A percentile compares a stretch with the other conserved stretches of the same genome.
These are phyloP conservation scores for Corynespora cassiicola DNA, from an alignment of 2,329 filamentous ascomycete species.

Conservation along the genomic window DNA sequence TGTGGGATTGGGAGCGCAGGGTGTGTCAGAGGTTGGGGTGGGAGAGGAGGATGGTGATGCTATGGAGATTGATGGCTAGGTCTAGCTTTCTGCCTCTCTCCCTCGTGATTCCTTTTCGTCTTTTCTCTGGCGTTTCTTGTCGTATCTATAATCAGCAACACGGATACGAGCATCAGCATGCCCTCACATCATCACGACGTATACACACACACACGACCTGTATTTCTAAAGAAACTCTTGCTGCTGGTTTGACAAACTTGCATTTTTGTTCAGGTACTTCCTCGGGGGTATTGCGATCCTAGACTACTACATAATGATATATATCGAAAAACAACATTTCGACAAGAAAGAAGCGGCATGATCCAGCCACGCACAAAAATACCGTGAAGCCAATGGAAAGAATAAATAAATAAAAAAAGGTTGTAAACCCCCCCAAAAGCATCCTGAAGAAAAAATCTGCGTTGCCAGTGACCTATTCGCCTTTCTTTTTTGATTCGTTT, in stretches of 20 bases:
- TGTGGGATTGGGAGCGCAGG: conserved; percentile 2
- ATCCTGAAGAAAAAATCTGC: no score
- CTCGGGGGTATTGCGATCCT: conserved; percentile 15
- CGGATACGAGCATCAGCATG: no score
- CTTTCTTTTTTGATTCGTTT: neutral
- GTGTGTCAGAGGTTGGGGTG: neutral
- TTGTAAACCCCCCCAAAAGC: no score
- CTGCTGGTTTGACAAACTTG: neutral
- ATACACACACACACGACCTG: no score
- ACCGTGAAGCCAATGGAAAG: no score
- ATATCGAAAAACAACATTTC: conserved; percentile 8
- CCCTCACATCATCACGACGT: no score
- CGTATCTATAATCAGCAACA: no score
- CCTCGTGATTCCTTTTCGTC: no score
- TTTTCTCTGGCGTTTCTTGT: no score
- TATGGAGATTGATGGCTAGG: conserved; percentile 70
- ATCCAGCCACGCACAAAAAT: conserved; percentile 42
- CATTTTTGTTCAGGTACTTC: neutral
- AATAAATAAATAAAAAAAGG: no score
- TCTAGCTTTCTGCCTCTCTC: no score
- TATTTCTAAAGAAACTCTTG: neutral
- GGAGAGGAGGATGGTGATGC: conserved; percentile 60
- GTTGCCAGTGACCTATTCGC: no score
- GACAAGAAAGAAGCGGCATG: conserved; percentile 18
- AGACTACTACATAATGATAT: conserved; percentile 4